Base-by-base conservation (phyloP, 768 basidiomycete species). In the Russula foetens region DNA sequence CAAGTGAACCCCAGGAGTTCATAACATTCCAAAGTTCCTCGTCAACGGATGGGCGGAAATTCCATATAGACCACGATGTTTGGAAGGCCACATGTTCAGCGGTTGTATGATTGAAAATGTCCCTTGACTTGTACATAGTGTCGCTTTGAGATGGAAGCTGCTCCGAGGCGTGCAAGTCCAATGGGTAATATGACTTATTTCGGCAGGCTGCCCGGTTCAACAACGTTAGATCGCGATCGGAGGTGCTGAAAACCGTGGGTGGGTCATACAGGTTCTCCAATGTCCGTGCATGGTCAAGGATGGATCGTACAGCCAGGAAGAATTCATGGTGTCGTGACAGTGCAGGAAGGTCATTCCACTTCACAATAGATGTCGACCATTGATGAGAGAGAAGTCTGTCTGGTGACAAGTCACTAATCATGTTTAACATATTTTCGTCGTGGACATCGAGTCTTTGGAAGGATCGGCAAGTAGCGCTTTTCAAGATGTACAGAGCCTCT, bases 401-500 rank as follows among this genome's bases (percentile, higher is more conserved):
- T 35, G 61, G 57, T 14, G 56, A 28, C 14, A 62, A n/a, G 4
- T 41, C 1, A 11, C 41, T 24, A 12, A 62, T 62, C 52, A 31
- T 31, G 31, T 47, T 21, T n/a, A 62, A 29, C 3, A 62, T 23
- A 1, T 33, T 58, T 17, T 39, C 31, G 0, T 59, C 45, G 0
- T 21, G 17, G 2, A 4, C 6, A 4, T 26, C 59, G 14, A 79
- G 67, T 46, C 57, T 67, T 68, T 75, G 73, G 56, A 81, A 79
- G 0, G 81, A 79, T 33, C 62, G 68, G 39, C 69, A 75, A 9
- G 69, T 60, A 7, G 76, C 74, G 0, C 76, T 77, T 12, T 60
- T 60, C 26, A 82, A 67, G 47, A 75, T 66, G 50, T 69, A 63
- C 21, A 81, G 64, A 0, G 79, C 79, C 48, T 80, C 73, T 43